Conservation (phyloP, 495 filamentous ascomycete species). For the Astrocystis sublimbata region DNA sequence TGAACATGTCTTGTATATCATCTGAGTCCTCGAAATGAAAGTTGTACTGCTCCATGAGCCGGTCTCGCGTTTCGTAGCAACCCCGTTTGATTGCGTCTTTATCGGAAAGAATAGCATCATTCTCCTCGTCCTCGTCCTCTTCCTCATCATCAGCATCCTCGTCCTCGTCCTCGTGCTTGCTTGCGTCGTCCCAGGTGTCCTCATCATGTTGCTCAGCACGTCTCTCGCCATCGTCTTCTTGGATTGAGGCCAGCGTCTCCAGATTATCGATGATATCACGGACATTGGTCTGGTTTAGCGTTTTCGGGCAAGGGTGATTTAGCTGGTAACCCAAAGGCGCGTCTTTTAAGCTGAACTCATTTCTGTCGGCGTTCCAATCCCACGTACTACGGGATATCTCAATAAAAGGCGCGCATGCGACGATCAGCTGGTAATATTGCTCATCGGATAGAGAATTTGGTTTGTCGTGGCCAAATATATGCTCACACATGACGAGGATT, state of each 20-base stretch:
- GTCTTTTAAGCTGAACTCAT: not conserved
- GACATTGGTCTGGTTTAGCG: constrained; percentile 13
- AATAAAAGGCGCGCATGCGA: constrained; percentile 9
- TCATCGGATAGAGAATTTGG: not conserved
- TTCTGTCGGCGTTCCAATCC: not conserved
- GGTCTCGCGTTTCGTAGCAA: not conserved
- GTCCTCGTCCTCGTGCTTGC: not conserved
- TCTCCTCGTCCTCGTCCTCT: not conserved
- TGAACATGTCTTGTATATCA: not conserved
- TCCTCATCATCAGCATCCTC: not conserved
- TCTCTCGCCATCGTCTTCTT: not conserved
- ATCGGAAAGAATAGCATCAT: not conserved
- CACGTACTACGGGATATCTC: constrained; percentile 3
- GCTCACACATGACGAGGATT: not conserved
- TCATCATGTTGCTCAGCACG: not conserved
- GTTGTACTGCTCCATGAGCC: not conserved
- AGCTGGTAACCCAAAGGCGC: not conserved
- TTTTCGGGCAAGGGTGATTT: not conserved
- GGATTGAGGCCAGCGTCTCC: not conserved
- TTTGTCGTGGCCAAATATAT: constrained; percentile 7
- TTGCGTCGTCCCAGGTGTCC: no score
- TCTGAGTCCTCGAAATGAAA: not conserved
- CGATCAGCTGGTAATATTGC: not conserved
- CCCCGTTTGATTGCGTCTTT: not conserved
- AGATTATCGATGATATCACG: constrained; percentile 1